These are phyloP conservation scores for Suhomyces xylopsoci DNA, from an alignment of 805 yeast species.

Conservation along the genomic window DNA sequence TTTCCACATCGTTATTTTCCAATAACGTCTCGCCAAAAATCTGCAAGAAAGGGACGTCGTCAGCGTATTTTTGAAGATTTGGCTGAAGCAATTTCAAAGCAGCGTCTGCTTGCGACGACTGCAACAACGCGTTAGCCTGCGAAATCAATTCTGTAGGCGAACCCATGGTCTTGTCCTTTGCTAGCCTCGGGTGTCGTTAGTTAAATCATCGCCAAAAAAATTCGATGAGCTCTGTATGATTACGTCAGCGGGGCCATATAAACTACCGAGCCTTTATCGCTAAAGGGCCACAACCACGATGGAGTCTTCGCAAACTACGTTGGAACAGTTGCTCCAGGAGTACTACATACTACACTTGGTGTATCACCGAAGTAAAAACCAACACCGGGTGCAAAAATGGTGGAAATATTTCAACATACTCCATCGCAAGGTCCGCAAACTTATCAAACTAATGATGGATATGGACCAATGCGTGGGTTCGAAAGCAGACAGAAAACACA, in stretches of 20 bases:
- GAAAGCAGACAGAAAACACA: constrained; percentile 8
- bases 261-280: not conserved
- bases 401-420: constrained; percentile 67
- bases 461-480: constrained; percentile 13
- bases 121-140: constrained; percentile 44
- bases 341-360: constrained; percentile 56
- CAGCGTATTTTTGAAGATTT: constrained; percentile 26
- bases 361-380: constrained; percentile 72
- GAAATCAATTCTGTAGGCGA: constrained; percentile 15
- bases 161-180: not conserved
- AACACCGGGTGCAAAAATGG: constrained; percentile 72
- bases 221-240: constrained; percentile 2
- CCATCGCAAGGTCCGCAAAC: constrained; percentile 51
- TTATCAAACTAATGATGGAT: constrained; percentile 29
- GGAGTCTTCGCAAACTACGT: not conserved
- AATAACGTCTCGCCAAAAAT: constrained; percentile 72
- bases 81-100: constrained; percentile 51
- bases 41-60: constrained; percentile 48
- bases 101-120: constrained; percentile 49
- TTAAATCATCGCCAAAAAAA: not conserved
- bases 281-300: not conserved
- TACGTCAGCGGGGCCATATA: constrained; percentile 1
- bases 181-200: not conserved
- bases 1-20: constrained; percentile 76
- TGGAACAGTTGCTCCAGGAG: constrained; percentile 35